A percentile compares a stretch with the other conserved stretches of the same genome.
phyloP scores from a whole-genome alignment of 331 rosid species.

The Stylosanthes scabra region DNA sequence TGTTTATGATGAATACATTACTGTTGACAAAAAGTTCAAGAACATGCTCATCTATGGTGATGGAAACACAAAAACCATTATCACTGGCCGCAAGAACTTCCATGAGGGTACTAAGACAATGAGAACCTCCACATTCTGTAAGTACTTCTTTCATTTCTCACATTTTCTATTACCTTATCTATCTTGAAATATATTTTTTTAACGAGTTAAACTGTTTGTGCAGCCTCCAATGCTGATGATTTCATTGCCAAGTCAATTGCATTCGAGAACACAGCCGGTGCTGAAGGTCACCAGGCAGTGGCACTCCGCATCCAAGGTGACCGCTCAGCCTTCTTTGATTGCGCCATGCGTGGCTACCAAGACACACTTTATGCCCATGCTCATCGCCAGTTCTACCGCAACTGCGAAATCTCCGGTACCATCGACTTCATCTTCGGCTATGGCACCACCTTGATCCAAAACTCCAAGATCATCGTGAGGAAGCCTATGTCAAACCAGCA shows the following conservation, averaged over 20 bases:
- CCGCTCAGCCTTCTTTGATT: slow-evolving; percentile 37
- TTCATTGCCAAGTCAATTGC: slow-evolving; percentile 48
- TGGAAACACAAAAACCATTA: slow-evolving; percentile 49
- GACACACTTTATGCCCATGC: slow-evolving; percentile 51
- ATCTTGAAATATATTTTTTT: neutral
- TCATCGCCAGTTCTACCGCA: slow-evolving; percentile 49
- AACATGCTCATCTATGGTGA: slow-evolving; percentile 57
- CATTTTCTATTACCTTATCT: neutral
- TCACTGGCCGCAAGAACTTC: slow-evolving; percentile 45
- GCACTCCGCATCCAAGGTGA: slow-evolving; percentile 52
- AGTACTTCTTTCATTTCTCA: slow-evolving; percentile 7
- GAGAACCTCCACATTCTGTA: slow-evolving; percentile 46
- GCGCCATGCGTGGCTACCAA: slow-evolving; percentile 51
- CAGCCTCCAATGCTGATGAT: slow-evolving; percentile 39
- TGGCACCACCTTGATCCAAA: slow-evolving; percentile 45
- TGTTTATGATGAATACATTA: slow-evolving; percentile 38
- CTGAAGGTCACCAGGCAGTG: slow-evolving; percentile 51
- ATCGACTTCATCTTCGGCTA: slow-evolving; percentile 59
- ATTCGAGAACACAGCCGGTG: slow-evolving; percentile 56
- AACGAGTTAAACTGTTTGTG: neutral
- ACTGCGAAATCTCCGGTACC: slow-evolving; percentile 58
- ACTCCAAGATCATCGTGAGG: slow-evolving; percentile 50
- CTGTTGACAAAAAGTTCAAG: slow-evolving; percentile 10
- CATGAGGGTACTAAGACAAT: slow-evolving; percentile 30
- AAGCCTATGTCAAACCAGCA: slow-evolving; percentile 43